Percentiles rank a stretch among this genome's conserved stretches.
Conservation (phyloP, 164 flowering plant genomes). For the Vitis rupestris region DNA sequence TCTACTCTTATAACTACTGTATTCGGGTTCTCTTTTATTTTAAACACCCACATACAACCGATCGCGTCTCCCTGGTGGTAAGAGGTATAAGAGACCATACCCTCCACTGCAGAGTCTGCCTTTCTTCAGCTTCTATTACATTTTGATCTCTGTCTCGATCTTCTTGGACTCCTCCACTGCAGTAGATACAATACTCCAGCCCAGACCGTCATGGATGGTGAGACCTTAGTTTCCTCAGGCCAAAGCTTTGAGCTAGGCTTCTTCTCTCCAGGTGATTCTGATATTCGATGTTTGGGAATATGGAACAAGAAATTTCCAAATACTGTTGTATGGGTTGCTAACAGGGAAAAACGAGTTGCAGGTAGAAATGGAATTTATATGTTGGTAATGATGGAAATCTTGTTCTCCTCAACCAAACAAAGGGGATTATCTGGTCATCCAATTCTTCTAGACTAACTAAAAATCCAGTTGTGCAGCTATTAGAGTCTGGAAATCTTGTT, state of each 20-base stretch:
- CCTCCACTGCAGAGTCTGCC: too few species aligned
- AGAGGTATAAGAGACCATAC: too few species aligned
- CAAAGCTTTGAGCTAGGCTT: slow-evolving; percentile 17
- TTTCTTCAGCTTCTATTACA: too few species aligned
- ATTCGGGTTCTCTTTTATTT: too few species aligned
- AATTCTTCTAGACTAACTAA: background rate
- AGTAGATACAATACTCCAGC: background rate
- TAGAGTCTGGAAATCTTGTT: slow-evolving; percentile 25
- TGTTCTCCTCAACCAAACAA: background rate
- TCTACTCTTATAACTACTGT: too few species aligned
- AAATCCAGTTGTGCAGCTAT: slow-evolving; percentile 1
- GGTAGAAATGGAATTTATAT: slow-evolving; percentile 7
- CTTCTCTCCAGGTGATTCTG: slow-evolving; percentile 19
- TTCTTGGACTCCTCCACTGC: too few species aligned
- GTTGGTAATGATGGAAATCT: slow-evolving; percentile 3
- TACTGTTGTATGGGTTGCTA: slow-evolving; percentile 26
- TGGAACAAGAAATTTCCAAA: slow-evolving; percentile 16
- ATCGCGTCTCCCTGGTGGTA: too few species aligned
- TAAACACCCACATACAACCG: too few species aligned
- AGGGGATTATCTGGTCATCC: slow-evolving; percentile 12
- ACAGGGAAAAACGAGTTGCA: slow-evolving; percentile 12
- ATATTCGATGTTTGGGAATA: slow-evolving; percentile 8
- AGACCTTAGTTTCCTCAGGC: background rate
- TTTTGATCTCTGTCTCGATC: too few species aligned
- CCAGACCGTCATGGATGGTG: background rate